Evolutionary conservation across 1,284 basidiomycete species (phyloP), one percentile per base, ranked within the genome.

Genomic region (Trichosporon coremiiforme): DNA sequence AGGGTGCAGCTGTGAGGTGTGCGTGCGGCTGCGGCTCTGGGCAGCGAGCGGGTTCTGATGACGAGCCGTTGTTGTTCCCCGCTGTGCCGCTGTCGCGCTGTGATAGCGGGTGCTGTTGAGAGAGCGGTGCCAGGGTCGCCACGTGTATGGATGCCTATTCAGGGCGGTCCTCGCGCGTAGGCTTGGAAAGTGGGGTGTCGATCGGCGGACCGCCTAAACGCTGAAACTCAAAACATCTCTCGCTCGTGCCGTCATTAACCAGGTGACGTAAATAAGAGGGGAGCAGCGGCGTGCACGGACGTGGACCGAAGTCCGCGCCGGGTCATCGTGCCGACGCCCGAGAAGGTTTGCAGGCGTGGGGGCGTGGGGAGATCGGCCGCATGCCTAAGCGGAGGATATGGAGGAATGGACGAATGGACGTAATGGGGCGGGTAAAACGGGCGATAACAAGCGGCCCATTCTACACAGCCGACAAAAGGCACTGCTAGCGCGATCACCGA

Each of bases 61-160:
- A 33, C 55, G 57, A 33, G 57, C 57, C 57, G 57, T 60, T 60
- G 57, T 60, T 60, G 57, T 60, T 60, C 57, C 57, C 57, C 29
- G 57, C 57, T 17, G 25, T 31, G 10, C n/a, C n/a, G n/a, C n/a
- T n/a, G n/a, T n/a, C n/a, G n/a, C n/a, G 55, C 25, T 31, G 55
- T 17, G 55, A 31, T 57, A 47, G 47, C 47, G 47, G 47, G 20
- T 53, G 47, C 47, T 53, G n/a, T 53, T 53, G 47, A 47, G 45
- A 53, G 47, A 53, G 41, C 41, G 41, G 41, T 53, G 47, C 20
- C 47, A 53, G 47, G 47, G 47, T 45, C 8, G 7, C 57, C 57
- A 60, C 57, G 57, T 60, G 57, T 60, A 31, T 60, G 57, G 57
- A 33, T 31, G 57, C 57, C 57, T 60, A 60, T n/a, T 31, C 17